Evolutionary conservation across 345 rosid species (phyloP), one percentile per base, ranked within the genome.

Genomic region (Hypericum androsaemum): DNA sequence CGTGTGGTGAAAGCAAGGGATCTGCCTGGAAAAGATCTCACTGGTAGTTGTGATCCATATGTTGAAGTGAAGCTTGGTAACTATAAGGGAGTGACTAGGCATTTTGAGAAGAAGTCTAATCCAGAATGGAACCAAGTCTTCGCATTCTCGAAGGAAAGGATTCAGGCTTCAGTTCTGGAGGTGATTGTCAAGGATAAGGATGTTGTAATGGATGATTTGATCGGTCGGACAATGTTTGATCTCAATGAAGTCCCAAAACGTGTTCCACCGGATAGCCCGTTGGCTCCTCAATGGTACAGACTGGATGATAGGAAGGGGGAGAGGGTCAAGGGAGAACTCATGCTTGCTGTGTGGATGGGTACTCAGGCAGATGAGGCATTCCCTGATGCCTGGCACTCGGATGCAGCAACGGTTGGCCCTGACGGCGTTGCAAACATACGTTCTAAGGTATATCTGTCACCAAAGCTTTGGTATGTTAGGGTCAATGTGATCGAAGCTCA

Each of bases 401-500:
- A 66, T 56, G 71, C 71, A 28, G 71, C 71, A 17, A 16, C 65
- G 1, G 71, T 66, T 50, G 71, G 71, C 28, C 65, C 61, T 37
- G 71, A 66, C 1, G 71, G 58, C 12, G 58, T 66, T 43, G 47
- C 61, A 28, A 50, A 56, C n/a, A 66, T 60, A 43, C 56, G 71
- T 36, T 60, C 65, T 9, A 66, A 66, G 55, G 70, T 65, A 10
- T 65, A 65, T 49, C 42, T 59, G 44, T 65, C 70, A 22, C 64
- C 70, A 42, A 66, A 60, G 57, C 71, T 66, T 46, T 66, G 71
- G 71, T 66, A 66, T 43, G 57, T 66, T 38, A 61, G 71, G 41
- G 65, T 66, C 43, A 66, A 66, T 50, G 65, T 66, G 57, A 66
- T 66, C 43, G 71, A 66, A 66, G 65, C 71, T 60, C 71, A 66